Conservation (phyloP, 306 rosid species). For the Nissolia schottii region DNA sequence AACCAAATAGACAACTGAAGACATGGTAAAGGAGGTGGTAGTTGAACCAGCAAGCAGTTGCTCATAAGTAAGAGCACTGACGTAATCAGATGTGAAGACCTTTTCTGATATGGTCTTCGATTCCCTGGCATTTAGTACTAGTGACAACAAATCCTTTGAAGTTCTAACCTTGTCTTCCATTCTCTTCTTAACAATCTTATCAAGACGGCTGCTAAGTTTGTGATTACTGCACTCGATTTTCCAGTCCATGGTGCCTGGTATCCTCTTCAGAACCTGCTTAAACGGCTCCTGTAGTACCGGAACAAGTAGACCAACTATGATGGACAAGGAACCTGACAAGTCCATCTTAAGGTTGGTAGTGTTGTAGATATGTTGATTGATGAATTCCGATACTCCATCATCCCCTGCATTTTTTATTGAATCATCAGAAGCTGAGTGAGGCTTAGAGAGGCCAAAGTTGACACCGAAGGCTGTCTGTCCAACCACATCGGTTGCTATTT, state of each 20-base stretch:
- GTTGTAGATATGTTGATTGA: constrained; percentile 76
- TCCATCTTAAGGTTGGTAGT: constrained; percentile 92
- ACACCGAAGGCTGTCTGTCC: constrained; percentile 96
- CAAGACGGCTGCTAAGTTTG: constrained; percentile 56
- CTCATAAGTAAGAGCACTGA: constrained; percentile 84
- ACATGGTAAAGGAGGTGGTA: constrained; percentile 77
- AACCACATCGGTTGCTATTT: constrained; percentile 71
- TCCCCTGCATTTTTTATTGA: constrained; percentile 10
- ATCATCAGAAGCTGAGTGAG: constrained; percentile 35
- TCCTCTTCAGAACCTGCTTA: constrained; percentile 73
- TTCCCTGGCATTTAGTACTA: constrained; percentile 70
- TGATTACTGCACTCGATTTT: constrained; percentile 63
- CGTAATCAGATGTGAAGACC: constrained; percentile 64
- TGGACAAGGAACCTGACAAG: constrained; percentile 82
- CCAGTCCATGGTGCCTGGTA: constrained; percentile 91
- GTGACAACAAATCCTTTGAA: constrained; percentile 79
- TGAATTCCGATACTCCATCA: constrained; percentile 67
- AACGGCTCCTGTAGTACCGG: constrained; percentile 85
- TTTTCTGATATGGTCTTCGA: constrained; percentile 43
- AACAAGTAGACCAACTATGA: constrained; percentile 72
- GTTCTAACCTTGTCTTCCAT: constrained; percentile 39
- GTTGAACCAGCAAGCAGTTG: constrained; percentile 92
- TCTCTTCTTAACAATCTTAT: constrained; percentile 62
- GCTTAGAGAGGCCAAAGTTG: constrained; percentile 64
- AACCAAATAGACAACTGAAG: constrained; percentile 71